Conservation (phyloP, 805 yeast species). For the Saturnispora kantuleensis region DNA sequence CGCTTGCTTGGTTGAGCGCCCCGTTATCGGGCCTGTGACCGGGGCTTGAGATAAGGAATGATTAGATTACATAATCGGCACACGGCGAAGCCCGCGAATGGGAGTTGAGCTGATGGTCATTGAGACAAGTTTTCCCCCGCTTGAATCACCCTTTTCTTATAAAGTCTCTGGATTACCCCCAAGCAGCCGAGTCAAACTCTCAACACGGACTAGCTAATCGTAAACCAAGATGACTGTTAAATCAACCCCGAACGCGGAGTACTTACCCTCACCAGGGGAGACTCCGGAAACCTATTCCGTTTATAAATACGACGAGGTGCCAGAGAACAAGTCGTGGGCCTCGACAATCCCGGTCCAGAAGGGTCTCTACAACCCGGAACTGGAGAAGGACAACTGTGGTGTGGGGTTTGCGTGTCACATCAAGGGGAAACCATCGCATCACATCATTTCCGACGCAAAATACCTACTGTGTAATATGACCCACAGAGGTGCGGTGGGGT, state of each 20-base stretch:
- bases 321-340: slow-evolving; percentile 87
- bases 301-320: slow-evolving; percentile 63
- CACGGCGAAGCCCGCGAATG: slow-evolving; percentile 1
- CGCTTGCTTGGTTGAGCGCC: too few species aligned
- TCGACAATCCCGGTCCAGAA: slow-evolving; percentile 73
- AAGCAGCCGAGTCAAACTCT: too few species aligned
- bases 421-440: slow-evolving; percentile 80
- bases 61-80: not conserved
- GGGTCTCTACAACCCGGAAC: slow-evolving; percentile 89
- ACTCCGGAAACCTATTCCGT: slow-evolving; percentile 29
- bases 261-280: slow-evolving; percentile 15
- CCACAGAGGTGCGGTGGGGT: slow-evolving; percentile 96
- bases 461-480: slow-evolving; percentile 92
- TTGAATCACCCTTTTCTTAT: too few species aligned
- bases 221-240: slow-evolving; percentile 18
- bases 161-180: too few species aligned
- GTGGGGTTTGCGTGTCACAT: slow-evolving; percentile 91
- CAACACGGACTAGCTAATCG: not conserved
- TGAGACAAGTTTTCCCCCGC: not conserved
- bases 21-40: too few species aligned
- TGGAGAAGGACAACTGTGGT: slow-evolving; percentile 96
- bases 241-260: slow-evolving; percentile 23
- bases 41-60: too few species aligned
- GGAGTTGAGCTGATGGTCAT: not conserved
- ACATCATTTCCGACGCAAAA: slow-evolving; percentile 85